These are phyloP conservation scores for Microthlaspi erraticum DNA, from an alignment of 345 rosid genomes.

Conservation along the genomic window DNA sequence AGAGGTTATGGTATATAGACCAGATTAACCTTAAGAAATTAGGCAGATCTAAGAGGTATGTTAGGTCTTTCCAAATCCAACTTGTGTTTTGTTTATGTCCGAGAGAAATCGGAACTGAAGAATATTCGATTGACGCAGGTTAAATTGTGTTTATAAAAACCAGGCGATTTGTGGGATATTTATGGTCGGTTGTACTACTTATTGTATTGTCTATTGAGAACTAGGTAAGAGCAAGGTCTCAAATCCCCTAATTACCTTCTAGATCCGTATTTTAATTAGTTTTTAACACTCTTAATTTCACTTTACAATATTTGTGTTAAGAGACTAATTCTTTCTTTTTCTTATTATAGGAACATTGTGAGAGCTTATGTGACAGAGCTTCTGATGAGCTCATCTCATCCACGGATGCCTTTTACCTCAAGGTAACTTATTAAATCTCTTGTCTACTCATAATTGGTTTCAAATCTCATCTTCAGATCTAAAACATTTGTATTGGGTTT, in stretches of 20 bases:
- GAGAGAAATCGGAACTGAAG: slow-evolving; percentile 35
- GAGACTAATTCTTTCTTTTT: slow-evolving; percentile 5
- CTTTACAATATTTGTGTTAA: background rate
- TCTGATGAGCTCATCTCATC: slow-evolving; percentile 56
- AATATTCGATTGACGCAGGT: slow-evolving; percentile 44
- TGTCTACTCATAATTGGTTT: slow-evolving; percentile 8
- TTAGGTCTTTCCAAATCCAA: slow-evolving; percentile 10
- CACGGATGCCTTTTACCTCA: slow-evolving; percentile 55
- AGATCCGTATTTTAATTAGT: slow-evolving; percentile 17
- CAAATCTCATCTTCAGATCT: background rate
- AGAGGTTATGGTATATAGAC: slow-evolving; percentile 12
- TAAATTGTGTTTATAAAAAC: slow-evolving; percentile 39
- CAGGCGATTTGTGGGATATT: slow-evolving; percentile 39
- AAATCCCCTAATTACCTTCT: slow-evolving; percentile 16
- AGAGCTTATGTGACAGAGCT: slow-evolving; percentile 41
- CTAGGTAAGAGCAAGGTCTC: slow-evolving; percentile 39
- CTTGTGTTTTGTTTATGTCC: slow-evolving; percentile 20
- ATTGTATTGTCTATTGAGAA: slow-evolving; percentile 6
- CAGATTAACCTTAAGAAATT: background rate
- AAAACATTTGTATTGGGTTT: background rate
- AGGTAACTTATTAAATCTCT: slow-evolving; percentile 50
- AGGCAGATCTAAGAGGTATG: slow-evolving; percentile 12
- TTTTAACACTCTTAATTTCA: background rate
- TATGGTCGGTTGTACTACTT: slow-evolving; percentile 36
- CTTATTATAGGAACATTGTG: slow-evolving; percentile 52